These are phyloP conservation scores for Paramyrothecium sp. DNA, from an alignment of 2,329 filamentous ascomycete genomes.

Conservation along the genomic window DNA sequence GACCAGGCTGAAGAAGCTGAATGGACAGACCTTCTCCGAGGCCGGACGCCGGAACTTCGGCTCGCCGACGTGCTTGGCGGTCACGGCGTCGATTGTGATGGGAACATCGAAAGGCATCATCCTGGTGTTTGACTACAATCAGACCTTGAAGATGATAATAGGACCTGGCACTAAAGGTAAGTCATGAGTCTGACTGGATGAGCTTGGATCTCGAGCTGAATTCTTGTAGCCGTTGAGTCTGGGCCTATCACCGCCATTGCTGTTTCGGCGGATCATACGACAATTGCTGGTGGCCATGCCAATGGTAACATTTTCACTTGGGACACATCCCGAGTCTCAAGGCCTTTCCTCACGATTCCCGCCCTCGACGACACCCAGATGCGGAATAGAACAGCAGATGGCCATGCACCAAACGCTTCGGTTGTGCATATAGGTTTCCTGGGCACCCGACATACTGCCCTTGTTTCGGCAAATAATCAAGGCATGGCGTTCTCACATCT, in stretches of 20 bases:
- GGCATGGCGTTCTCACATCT: constrained; percentile 99
- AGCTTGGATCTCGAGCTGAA: constrained; percentile 23
- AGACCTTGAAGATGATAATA: constrained; percentile 90
- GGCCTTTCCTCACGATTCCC: constrained; percentile 85
- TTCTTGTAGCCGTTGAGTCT: constrained; percentile 73
- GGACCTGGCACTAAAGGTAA: constrained; percentile 87
- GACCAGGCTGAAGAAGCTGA: constrained; percentile 90
- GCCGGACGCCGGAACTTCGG: constrained; percentile 90
- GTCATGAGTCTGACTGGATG: constrained; percentile 11
- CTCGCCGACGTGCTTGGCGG: constrained; percentile 81
- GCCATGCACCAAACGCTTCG: constrained; percentile 74
- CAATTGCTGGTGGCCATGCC: constrained; percentile 84
- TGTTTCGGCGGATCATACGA: constrained; percentile 90
- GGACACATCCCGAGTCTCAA: constrained; percentile 80
- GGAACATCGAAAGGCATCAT: constrained; percentile 95
- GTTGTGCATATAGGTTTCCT: constrained; percentile 93
- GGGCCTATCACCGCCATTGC: constrained; percentile 85
- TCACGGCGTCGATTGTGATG: constrained; percentile 84
- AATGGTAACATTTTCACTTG: constrained; percentile 95
- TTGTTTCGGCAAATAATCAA: constrained; percentile 90
- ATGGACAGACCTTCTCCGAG: constrained; percentile 88
- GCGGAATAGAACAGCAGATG: constrained; percentile 69
- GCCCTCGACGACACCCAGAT: constrained; percentile 67
- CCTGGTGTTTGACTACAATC: constrained; percentile 95
- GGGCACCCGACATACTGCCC: constrained; percentile 86